phyloP scores from a whole-genome alignment of 2,329 filamentous ascomycete species.

The Cephalotrichum gorgonifer region DNA sequence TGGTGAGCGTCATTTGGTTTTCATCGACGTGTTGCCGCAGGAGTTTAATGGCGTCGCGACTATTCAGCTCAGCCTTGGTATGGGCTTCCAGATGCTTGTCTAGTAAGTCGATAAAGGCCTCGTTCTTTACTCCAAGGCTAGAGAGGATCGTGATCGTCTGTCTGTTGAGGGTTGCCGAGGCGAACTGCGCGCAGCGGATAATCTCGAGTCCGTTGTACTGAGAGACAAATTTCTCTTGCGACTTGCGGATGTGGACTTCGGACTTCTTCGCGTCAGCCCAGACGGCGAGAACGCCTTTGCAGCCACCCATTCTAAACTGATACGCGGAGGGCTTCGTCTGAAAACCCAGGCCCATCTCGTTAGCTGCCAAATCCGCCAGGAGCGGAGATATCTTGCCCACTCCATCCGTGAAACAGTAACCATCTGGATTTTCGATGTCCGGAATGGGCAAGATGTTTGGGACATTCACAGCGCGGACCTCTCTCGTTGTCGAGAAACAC shows the following conservation, averaged over 20 bases:
- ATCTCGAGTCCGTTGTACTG: conserved; percentile 69
- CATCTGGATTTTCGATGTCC: conserved; percentile 55
- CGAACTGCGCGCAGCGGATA: conserved; percentile 67
- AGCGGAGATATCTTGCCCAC: conserved; percentile 84
- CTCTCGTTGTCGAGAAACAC: conserved; percentile 87
- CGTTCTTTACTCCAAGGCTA: conserved; percentile 58
- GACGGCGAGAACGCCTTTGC: conserved; percentile 76
- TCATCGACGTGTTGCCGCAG: conserved; percentile 72
- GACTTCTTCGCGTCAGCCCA: conserved; percentile 57
- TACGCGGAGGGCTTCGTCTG: conserved; percentile 64
- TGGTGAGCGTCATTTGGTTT: conserved; percentile 65
- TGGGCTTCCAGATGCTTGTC: conserved; percentile 57
- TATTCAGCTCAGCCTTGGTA: conserved; percentile 57
- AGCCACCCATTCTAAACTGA: conserved; percentile 86
- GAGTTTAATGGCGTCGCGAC: conserved; percentile 52
- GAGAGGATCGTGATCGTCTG: conserved; percentile 85
- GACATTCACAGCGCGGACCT: conserved; percentile 54
- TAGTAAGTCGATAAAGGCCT: conserved; percentile 59
- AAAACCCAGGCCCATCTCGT: conserved; percentile 54
- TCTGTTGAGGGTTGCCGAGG: conserved; percentile 73
- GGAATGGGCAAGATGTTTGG: conserved; percentile 48
- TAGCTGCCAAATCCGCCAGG: conserved; percentile 61
- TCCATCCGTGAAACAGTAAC: conserved; percentile 75
- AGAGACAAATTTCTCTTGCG: conserved; percentile 78
- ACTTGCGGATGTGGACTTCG: conserved; percentile 69